Percentiles rank a stretch among this genome's conserved stretches.
These are phyloP conservation scores for Gorgonomyces haynaldii DNA, from an alignment of 192 early-diverging fungal species.

Conservation along the genomic window DNA sequence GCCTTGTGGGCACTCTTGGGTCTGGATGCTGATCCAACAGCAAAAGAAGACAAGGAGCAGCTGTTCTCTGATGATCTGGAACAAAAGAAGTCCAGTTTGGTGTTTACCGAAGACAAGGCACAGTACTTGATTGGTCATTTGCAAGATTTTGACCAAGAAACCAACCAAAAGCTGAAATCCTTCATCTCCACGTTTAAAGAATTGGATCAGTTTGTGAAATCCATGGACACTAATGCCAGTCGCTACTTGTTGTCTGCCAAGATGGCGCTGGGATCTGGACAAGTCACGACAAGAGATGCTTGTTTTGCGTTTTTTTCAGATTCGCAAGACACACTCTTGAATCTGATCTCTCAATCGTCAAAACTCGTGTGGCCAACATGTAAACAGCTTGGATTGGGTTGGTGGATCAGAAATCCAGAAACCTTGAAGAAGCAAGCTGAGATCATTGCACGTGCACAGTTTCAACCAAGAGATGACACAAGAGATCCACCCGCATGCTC, in stretches of 20 bases:
- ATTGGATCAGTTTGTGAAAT: neutral
- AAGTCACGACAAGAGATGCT: conserved; percentile 44
- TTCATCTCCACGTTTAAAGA: conserved; percentile 5
- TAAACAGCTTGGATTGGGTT: conserved; percentile 65
- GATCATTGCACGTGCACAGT: conserved; percentile 80
- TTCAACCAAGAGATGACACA: conserved; percentile 52
- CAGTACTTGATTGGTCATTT: conserved; percentile 6
- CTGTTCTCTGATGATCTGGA: conserved; percentile 48
- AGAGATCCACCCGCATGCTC: conserved; percentile 71
- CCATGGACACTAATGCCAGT: conserved; percentile 6
- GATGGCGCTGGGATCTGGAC: neutral
- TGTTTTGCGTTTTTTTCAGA: conserved; percentile 80
- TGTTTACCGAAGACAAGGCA: conserved; percentile 10
- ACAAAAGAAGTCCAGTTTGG: conserved; percentile 15
- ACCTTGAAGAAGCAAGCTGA: conserved; percentile 63
- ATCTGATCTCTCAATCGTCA: conserved; percentile 34
- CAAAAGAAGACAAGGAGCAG: conserved; percentile 24
- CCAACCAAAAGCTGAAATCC: neutral
- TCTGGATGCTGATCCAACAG: conserved; percentile 19
- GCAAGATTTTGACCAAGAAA: neutral
- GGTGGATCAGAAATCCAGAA: conserved; percentile 72
- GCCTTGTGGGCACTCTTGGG: conserved; percentile 48
- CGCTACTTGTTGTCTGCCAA: conserved; percentile 32
- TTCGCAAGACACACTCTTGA: conserved; percentile 70
- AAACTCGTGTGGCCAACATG: conserved; percentile 76